Conservation (phyloP, 352 stramenopile genomes). For the Phytopythium sindhum region DNA sequence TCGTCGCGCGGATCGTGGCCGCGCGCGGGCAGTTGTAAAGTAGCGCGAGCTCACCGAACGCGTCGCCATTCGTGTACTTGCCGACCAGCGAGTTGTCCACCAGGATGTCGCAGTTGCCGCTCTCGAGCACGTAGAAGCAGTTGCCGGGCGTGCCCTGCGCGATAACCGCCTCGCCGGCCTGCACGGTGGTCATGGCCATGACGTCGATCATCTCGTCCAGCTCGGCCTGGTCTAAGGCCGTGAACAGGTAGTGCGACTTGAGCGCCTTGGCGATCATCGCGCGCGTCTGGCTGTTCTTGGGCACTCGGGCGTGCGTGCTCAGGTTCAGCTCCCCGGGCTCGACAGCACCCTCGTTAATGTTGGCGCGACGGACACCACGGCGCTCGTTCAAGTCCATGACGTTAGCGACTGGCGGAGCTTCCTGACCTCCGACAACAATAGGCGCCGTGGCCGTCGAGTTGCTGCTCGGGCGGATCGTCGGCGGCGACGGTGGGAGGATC, state of each 20-base stretch:
- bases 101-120: slow-evolving; percentile 83
- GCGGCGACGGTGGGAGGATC: slow-evolving; percentile 47
- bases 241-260: slow-evolving; percentile 85
- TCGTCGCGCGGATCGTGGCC: slow-evolving; percentile 90
- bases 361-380: slow-evolving; percentile 62
- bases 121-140: slow-evolving; percentile 93
- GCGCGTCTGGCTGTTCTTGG: slow-evolving; percentile 71
- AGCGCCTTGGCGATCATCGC: slow-evolving; percentile 77
- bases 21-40: slow-evolving; percentile 96
- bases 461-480: slow-evolving; percentile 49
- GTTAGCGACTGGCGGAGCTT: slow-evolving; percentile 14
- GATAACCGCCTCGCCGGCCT: slow-evolving; percentile 67
- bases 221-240: slow-evolving; percentile 64
- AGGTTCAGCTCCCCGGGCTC: slow-evolving; percentile 59
- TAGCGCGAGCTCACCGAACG: slow-evolving; percentile 96
- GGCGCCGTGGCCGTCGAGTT: slow-evolving; percentile 24
- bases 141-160: slow-evolving; percentile 83
- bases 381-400: slow-evolving; percentile 53
- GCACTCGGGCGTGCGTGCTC: slow-evolving; percentile 45
- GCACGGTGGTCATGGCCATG: slow-evolving; percentile 73
- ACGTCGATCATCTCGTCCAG: slow-evolving; percentile 84
- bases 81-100: slow-evolving; percentile 78
- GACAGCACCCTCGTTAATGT: slow-evolving; percentile 76
- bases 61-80: slow-evolving; percentile 72
- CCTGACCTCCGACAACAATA: slow-evolving; percentile 22